Conservation (phyloP, 192 early-diverging fungal genomes). For the Diversispora eburnea region DNA sequence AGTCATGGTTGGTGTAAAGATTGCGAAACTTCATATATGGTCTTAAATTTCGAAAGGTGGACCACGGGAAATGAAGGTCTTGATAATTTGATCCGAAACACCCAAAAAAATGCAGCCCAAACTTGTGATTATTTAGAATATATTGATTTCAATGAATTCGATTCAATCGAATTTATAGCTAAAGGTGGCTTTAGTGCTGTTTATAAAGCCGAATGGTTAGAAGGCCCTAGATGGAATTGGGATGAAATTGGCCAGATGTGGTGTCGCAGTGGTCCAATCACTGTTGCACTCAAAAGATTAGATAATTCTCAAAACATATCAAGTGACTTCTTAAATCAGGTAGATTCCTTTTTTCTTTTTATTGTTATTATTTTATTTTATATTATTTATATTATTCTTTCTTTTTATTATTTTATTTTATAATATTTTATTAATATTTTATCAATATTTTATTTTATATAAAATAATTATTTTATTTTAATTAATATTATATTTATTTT, state of each 20-base stretch:
- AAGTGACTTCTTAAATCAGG: background rate
- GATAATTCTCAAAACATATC: slow-evolving; percentile 4
- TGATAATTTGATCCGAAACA: background rate
- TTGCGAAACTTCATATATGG: background rate
- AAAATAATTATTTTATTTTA: background rate
- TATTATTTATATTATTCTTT: background rate
- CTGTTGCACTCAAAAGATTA: background rate
- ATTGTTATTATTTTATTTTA: background rate
- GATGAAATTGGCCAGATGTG: background rate
- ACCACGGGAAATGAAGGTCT: background rate
- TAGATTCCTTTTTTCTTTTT: background rate
- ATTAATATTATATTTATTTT: too few relatives aligned
- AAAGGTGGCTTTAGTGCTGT: background rate
- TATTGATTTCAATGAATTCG: slow-evolving; percentile 2
- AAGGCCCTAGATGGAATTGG: background rate
- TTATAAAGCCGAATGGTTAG: background rate
- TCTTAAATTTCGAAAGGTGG: background rate
- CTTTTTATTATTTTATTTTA: background rate
- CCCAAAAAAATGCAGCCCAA: background rate
- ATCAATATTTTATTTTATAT: too few relatives aligned
- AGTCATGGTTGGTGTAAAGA: background rate
- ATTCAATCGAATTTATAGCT: background rate
- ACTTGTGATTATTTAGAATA: background rate
- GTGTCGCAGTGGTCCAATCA: background rate
- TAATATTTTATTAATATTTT: too few relatives aligned